These are phyloP conservation scores for Aspergillus pseudonomiae DNA, from an alignment of 2,329 filamentous ascomycete genomes.

Conservation along the genomic window DNA sequence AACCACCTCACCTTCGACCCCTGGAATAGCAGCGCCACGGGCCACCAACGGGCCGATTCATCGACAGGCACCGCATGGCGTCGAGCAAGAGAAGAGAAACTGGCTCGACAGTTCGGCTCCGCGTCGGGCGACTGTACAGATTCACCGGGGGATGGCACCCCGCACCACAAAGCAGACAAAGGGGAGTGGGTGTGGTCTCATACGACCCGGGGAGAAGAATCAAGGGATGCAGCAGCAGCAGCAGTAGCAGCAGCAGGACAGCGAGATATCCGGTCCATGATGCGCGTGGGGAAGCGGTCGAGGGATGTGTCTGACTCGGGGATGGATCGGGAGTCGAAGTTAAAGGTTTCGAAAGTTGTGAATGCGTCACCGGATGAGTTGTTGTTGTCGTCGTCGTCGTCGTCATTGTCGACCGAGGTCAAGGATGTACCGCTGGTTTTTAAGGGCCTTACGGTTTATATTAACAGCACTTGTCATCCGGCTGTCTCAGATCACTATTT, in stretches of 20 bases:
- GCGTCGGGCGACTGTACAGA: conserved; percentile 65
- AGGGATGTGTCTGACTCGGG: background rate
- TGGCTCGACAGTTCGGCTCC: conserved; percentile 69
- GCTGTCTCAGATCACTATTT: conserved; percentile 82
- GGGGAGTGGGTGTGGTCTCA: conserved; percentile 17
- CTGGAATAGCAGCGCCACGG: conserved; percentile 70
- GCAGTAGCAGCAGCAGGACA: conserved; percentile 25
- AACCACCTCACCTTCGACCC: conserved; percentile 43
- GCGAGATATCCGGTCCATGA: conserved; percentile 46
- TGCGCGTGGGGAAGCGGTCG: conserved; percentile 17
- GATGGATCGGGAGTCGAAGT: conserved; percentile 8
- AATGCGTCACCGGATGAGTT: background rate
- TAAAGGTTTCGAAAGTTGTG: background rate
- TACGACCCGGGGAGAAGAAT: conserved; percentile 44
- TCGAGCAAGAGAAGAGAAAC: conserved; percentile 67
- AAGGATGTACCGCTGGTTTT: conserved; percentile 59
- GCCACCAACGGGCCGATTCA: conserved; percentile 77
- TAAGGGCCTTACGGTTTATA: conserved; percentile 71
- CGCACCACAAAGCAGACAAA: background rate
- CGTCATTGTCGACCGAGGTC: background rate
- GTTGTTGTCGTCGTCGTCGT: background rate
- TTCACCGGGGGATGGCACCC: background rate
- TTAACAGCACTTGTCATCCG: conserved; percentile 85
- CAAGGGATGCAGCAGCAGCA: background rate
- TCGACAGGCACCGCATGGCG: conserved; percentile 71